Evolutionary conservation across 441 rosid genomes (phyloP).

Genomic region (Eutrema salsugineum): DNA sequence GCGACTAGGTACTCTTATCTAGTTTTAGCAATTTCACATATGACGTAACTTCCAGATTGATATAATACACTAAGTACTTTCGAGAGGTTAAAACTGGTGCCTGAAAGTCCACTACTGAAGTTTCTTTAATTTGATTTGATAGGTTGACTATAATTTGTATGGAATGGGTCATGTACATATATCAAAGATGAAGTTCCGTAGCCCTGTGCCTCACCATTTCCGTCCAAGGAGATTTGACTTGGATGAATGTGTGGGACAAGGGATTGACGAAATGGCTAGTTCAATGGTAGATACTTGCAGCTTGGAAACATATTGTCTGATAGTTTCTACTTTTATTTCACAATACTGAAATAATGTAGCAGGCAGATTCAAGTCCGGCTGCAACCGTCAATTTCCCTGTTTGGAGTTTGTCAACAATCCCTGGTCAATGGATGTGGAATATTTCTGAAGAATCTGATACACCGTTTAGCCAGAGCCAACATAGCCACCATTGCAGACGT

Average conservation of each 20-base stretch:
- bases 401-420: slow-evolving; percentile 79
- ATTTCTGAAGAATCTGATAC: slow-evolving; percentile 43
- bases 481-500: slow-evolving; percentile 40
- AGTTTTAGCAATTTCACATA: background rate
- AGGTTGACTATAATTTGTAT: slow-evolving; percentile 92
- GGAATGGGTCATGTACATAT: slow-evolving; percentile 97
- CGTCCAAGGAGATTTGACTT: slow-evolving; percentile 37
- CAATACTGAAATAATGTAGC: slow-evolving; percentile 31
- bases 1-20: slow-evolving; percentile 8
- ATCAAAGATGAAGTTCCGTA: slow-evolving; percentile 81
- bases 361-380: slow-evolving; percentile 61
- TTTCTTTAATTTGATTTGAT: slow-evolving; percentile 22
- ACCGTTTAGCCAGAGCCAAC: slow-evolving; percentile 47
- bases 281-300: slow-evolving; percentile 38
- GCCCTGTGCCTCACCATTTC: slow-evolving; percentile 65
- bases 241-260: slow-evolving; percentile 31
- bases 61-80: background rate
- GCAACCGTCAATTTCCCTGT: slow-evolving; percentile 43
- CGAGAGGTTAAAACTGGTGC: background rate
- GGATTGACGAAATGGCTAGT: slow-evolving; percentile 27
- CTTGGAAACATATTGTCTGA: background rate
- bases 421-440: slow-evolving; percentile 81
- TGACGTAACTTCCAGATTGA: background rate
- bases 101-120: slow-evolving; percentile 14
- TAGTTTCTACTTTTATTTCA: background rate